These are phyloP conservation scores for Letharia columbiana DNA, from an alignment of 495 filamentous ascomycete genomes.

Conservation along the genomic window DNA sequence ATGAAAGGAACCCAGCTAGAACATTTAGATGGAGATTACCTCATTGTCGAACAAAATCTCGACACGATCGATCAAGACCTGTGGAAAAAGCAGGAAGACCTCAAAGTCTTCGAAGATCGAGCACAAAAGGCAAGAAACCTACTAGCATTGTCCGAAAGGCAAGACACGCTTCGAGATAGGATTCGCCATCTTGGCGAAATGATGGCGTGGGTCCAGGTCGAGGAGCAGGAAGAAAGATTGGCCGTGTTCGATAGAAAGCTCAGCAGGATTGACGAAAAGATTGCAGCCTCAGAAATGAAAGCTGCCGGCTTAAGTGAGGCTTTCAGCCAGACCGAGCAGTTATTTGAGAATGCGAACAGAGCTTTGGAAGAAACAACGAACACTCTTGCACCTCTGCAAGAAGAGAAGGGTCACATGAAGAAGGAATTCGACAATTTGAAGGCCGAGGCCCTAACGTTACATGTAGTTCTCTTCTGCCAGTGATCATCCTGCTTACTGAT, in stretches of 20 bases:
- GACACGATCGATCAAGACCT: conserved; percentile 61
- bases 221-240: conserved; percentile 44
- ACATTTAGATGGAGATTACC: conserved; percentile 85
- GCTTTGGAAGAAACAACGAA: conserved; percentile 45
- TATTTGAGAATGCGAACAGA: conserved; percentile 45
- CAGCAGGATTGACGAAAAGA: conserved; percentile 32
- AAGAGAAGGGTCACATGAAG: conserved; percentile 37
- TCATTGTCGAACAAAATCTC: conserved; percentile 58
- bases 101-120: conserved; percentile 38
- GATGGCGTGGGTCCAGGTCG: conserved; percentile 67
- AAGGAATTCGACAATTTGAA: conserved; percentile 34
- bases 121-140: conserved; percentile 42
- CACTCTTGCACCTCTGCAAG: conserved; percentile 38
- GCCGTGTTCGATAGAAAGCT: conserved; percentile 32
- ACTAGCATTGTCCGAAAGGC: conserved; percentile 49
- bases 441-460: conserved; percentile 36
- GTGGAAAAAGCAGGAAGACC: conserved; percentile 38
- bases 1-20: conserved; percentile 91
- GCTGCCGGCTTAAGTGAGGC: conserved; percentile 34
- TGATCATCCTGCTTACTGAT: conserved; percentile 13
- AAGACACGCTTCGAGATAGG: conserved; percentile 46
- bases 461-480: conserved; percentile 31
- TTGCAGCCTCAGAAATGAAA: conserved; percentile 36
- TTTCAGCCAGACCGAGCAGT: conserved; percentile 39
- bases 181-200: conserved; percentile 46